Base-by-base conservation (phyloP, 495 filamentous ascomycete species). In the Daldinia concentrica region DNA sequence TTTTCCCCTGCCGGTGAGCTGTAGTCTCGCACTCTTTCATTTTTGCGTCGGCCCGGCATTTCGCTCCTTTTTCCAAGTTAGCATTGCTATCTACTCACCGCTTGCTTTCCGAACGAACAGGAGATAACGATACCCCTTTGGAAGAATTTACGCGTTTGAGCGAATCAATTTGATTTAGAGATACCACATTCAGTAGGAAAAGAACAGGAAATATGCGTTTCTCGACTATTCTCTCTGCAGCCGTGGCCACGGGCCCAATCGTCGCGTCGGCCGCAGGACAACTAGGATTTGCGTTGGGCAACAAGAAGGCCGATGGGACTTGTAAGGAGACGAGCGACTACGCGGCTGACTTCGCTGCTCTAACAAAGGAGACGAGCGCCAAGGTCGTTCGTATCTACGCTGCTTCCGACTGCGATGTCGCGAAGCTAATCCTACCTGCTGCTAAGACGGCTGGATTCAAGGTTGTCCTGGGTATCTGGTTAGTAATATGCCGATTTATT, bases 391-490 rank as follows among this genome's bases (percentile, higher is more conserved):
- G 92, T 60, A 89, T 87, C 59, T 95, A 94, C 82, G 83, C 91
- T 24, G 89, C 90, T 15, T 77, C 76, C 29, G 89, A 91, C 73
- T 94, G 92, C 80, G 81, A 91, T 39, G 86, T 87, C 32, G 86
- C 91, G 29, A 77, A 86, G 76, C 80, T 88, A 60, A 88, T 93
- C 66, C 79, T 94, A 63, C 91, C 91, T 5, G 92, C 91, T 34
- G 90, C 92, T 8, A 87, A 90, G 81, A 77, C 77, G 57, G 90
- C 90, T 79, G 86, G 85, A n/a, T 90, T 92, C 81, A 82, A 93
- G 81, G 90, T 93, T 68, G 82, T 94, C 8, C 77, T 95, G 59
- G 92, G 91, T 68, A 86, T 94, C 73, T 95, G 92, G 92, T 92
- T 83, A 32, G 79, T 64, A 15, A 72, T 69, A 24, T 26, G 4